Percentiles rank a stretch among this genome's conserved stretches.
phyloP scores from a whole-genome alignment of 441 rosid species.

The Arabidopsis lyrata region DNA sequence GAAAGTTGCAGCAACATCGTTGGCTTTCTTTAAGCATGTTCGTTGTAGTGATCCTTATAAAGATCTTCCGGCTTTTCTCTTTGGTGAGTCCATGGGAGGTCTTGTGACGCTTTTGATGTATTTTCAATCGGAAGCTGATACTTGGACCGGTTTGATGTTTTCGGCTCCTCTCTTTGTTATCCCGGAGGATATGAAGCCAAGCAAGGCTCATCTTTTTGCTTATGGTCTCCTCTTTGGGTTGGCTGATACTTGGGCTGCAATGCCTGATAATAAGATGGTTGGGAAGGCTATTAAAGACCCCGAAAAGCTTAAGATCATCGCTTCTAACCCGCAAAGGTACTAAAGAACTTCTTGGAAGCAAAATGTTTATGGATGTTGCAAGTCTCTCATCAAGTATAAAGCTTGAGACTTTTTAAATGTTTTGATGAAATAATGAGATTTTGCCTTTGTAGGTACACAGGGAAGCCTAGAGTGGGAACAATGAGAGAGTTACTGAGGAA shows the following conservation, averaged over 20 bases:
- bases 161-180: slow-evolving; percentile 93
- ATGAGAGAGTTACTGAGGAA: slow-evolving; percentile 82
- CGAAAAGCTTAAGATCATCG: slow-evolving; percentile 78
- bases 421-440: no score
- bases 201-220: slow-evolving; percentile 63
- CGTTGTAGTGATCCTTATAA: slow-evolving; percentile 74
- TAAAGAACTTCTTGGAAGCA: not conserved
- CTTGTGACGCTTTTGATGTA: slow-evolving; percentile 82
- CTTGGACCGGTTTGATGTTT: slow-evolving; percentile 93
- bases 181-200: slow-evolving; percentile 88
- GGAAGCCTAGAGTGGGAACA: slow-evolving; percentile 86
- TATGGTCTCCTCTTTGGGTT: slow-evolving; percentile 85
- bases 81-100: slow-evolving; percentile 99
- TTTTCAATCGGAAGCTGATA: slow-evolving; percentile 73
- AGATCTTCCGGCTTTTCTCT: slow-evolving; percentile 74
- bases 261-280: slow-evolving; percentile 87
- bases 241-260: slow-evolving; percentile 93
- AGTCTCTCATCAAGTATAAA: not conserved
- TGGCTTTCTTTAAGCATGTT: slow-evolving; percentile 75
- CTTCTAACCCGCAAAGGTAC: slow-evolving; percentile 70
- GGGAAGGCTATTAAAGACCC: slow-evolving; percentile 83
- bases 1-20: slow-evolving; percentile 77
- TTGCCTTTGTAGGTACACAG: slow-evolving; percentile 67
- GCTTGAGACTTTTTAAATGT: slow-evolving; percentile 14
- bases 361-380: no score